Conservation (phyloP, 208 protist species). For the Porcisia hertigi region DNA sequence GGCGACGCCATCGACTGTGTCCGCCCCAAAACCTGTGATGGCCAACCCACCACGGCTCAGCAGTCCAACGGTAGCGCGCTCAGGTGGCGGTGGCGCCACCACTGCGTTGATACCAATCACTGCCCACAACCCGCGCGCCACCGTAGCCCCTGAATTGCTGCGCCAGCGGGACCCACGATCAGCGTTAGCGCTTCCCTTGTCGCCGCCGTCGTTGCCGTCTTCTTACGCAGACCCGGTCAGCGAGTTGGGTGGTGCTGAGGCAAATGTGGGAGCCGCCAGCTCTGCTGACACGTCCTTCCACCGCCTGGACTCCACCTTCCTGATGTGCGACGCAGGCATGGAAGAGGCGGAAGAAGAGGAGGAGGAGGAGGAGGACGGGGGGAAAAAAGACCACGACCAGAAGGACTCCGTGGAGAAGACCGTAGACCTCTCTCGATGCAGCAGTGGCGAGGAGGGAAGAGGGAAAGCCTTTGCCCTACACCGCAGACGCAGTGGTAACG, state of each 20-base stretch:
- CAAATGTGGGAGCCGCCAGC: not conserved
- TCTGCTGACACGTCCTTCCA: conserved; percentile 27
- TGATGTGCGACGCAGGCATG: conserved; percentile 7
- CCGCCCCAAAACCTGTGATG: not conserved
- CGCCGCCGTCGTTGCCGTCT: not conserved
- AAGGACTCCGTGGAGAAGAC: not conserved
- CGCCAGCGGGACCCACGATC: not conserved
- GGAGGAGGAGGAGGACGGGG: not conserved
- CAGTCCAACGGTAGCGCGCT: not conserved
- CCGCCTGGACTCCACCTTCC: conserved; percentile 19
- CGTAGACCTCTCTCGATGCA: not conserved
- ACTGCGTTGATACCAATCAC: not conserved
- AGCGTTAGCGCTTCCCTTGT: not conserved
- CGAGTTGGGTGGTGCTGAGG: not conserved
- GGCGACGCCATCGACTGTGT: not conserved
- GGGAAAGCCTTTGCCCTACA: not conserved
- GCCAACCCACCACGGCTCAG: not conserved
- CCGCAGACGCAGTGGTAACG: not conserved
- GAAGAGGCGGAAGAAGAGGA: conserved; percentile 8
- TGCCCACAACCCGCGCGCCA: not conserved
- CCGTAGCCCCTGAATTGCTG: not conserved
- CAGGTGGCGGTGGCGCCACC: not conserved
- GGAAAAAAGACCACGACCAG: not conserved
- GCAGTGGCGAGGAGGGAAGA: not conserved
- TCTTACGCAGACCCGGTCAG: not conserved